Evolutionary conservation across 257 asterid species (phyloP).

Genomic region (Petrea volubilis): DNA sequence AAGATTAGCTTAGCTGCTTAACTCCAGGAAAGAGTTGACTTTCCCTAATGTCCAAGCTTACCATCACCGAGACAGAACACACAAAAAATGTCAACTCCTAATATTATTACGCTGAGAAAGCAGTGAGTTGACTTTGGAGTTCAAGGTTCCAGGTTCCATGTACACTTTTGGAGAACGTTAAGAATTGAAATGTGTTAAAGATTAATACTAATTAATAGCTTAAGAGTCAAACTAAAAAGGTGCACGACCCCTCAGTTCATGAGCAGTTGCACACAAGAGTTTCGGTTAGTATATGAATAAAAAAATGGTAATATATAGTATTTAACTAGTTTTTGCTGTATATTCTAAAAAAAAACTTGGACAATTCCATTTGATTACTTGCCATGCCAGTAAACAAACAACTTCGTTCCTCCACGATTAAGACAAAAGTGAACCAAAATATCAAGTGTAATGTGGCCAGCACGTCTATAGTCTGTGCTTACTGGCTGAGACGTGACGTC

Average conservation of each 20-base stretch:
- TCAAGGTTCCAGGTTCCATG: conserved; percentile 14
- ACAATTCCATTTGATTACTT: background rate
- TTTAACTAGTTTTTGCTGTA: background rate
- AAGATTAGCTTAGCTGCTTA: background rate
- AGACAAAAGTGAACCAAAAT: background rate
- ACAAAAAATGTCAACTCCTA: background rate
- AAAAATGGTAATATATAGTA: background rate
- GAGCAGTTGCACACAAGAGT: background rate
- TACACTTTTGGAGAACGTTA: background rate
- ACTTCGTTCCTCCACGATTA: background rate
- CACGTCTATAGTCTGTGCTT: conserved; percentile 35
- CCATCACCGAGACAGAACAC: background rate
- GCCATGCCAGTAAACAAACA: background rate
- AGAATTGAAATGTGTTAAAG: conserved; percentile 14
- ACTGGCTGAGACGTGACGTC: conserved; percentile 18
- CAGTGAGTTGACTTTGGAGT: conserved; percentile 6
- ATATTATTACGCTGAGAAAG: background rate
- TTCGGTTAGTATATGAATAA: background rate
- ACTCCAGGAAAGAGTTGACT: background rate
- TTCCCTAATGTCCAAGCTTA: background rate
- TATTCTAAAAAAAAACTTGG: background rate
- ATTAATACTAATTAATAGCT: background rate
- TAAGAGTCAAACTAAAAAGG: conserved; percentile 23
- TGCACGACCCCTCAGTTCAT: conserved; percentile 6
- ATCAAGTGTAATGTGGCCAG: conserved; percentile 25